Evolutionary conservation across 306 rosid genomes (phyloP).

Genomic region (Vachellia pachyceras): DNA sequence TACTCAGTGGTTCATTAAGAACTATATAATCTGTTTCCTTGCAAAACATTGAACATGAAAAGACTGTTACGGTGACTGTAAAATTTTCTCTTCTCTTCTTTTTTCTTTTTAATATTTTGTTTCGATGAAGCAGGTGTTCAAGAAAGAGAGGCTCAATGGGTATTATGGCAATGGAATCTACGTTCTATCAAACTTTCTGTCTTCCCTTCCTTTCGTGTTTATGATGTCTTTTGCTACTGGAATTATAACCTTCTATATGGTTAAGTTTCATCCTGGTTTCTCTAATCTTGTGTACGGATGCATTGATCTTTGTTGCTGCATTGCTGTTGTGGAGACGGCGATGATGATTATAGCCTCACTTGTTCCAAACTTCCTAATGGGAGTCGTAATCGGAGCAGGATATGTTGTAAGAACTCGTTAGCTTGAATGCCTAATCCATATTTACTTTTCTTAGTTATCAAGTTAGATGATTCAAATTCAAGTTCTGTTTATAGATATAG

Average conservation of each 20-base stretch:
- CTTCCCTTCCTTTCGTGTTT: constrained; percentile 81
- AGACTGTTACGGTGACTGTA: not conserved
- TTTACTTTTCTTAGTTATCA: too few species aligned
- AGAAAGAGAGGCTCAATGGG: constrained; percentile 74
- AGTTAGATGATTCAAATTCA: too few species aligned
- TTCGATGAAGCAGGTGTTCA: constrained; percentile 60
- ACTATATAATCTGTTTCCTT: too few species aligned
- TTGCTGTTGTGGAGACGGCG: constrained; percentile 81
- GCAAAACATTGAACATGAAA: not conserved
- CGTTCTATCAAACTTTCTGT: constrained; percentile 71
- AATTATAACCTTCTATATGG: constrained; percentile 77
- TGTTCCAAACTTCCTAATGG: constrained; percentile 93
- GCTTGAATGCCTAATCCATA: constrained; percentile 14
- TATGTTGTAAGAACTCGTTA: constrained; percentile 59
- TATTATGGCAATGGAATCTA: constrained; percentile 76
- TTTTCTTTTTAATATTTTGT: not conserved
- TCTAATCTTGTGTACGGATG: constrained; percentile 53
- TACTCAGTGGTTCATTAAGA: too few species aligned
- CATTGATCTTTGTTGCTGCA: constrained; percentile 65
- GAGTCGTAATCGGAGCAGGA: constrained; percentile 85
- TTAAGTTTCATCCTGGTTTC: constrained; percentile 64
- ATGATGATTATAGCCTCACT: constrained; percentile 93
- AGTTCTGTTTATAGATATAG: too few species aligned
- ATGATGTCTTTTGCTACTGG: constrained; percentile 70
- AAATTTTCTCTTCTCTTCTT: too few species aligned